phyloP scores from a whole-genome alignment of 345 rosid species.

The Lumnitzera littorea region DNA sequence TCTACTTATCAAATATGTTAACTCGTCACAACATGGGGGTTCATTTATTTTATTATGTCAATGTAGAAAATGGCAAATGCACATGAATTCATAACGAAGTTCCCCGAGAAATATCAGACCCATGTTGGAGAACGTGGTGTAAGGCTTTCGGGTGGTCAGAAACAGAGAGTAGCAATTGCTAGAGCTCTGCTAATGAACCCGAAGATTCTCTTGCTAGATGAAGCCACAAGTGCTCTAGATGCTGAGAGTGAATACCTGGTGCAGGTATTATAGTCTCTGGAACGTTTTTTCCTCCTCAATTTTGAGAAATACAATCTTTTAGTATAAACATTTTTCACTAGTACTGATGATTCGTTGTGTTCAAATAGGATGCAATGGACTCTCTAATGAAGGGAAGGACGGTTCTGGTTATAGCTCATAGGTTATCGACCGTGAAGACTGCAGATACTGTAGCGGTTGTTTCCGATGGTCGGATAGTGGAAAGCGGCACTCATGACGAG shows the following conservation, averaged over 20 bases:
- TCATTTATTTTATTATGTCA: not conserved
- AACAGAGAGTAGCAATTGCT: constrained; percentile 87
- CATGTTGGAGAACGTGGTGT: constrained; percentile 80
- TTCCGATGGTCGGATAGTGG: constrained; percentile 76
- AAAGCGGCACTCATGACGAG: constrained; percentile 49
- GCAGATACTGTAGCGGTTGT: constrained; percentile 80
- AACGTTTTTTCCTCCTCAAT: too few relatives aligned
- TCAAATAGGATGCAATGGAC: constrained; percentile 81
- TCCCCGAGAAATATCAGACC: constrained; percentile 76
- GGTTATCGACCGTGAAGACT: constrained; percentile 72
- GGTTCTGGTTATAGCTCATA: constrained; percentile 85
- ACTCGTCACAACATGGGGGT: not conserved
- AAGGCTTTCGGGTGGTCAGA: constrained; percentile 92
- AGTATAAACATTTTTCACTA: not conserved
- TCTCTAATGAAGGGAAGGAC: constrained; percentile 92
- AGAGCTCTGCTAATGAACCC: constrained; percentile 90
- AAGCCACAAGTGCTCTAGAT: constrained; percentile 95
- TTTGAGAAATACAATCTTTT: too few relatives aligned
- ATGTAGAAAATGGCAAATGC: constrained; percentile 95
- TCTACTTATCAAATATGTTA: too few relatives aligned
- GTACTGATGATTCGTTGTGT: not conserved
- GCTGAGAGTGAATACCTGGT: constrained; percentile 95
- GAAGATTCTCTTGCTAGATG: constrained; percentile 68
- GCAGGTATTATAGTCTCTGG: constrained; percentile 31
- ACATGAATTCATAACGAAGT: constrained; percentile 63